Base-by-base conservation (phyloP, 768 basidiomycete species). In the Grammothele lineata region DNA sequence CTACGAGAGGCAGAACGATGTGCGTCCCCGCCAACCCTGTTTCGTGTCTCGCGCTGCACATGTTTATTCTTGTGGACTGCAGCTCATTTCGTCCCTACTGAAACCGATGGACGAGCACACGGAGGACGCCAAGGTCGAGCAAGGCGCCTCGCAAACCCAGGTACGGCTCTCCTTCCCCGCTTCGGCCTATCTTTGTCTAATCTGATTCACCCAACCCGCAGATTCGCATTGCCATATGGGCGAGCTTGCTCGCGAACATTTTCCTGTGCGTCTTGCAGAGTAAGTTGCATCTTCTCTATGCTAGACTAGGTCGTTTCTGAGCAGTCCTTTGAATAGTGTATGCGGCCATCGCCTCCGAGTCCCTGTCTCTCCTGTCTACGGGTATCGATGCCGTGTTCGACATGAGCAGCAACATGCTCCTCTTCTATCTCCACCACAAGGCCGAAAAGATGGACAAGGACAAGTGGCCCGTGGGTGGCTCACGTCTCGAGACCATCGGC, bases 101-200 rank as follows among this genome's bases (percentile, higher is more conserved):
- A 96, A 94, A 66, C 80, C 92, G 0, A 86, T 98, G 80, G 87
- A 91, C 26, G 83, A 85, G 26, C 87, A 93, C 58, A 91, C 90
- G 0, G 77, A 81, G 40, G 90, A 95, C 57, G 92, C 92, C 14
- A 77, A 83, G 24, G 84, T 85, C 61, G 77, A 84, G 26, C 73
- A 75, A 24, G 71, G 35, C 6, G 8, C 35, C 17, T 17, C n/a
- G 9, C 35, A 36, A 36, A 19, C 35, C 7, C 35, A 36, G n/a
- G 35, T 36, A n/a, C 8, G 12, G 9, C 15, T n/a, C n/a, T n/a
- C n/a, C n/a, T n/a, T n/a, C n/a, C n/a, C n/a, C n/a, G n/a, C n/a
- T n/a, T n/a, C n/a, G 30, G 15, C 30, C 30, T 15, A 32, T 32
- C 9, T 9, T 9, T 15, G 15, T 32, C 8, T 32, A 32, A 32